Evolutionary conservation across 257 asterid species (phyloP), one percentile per base, ranked within the genome.

Genomic region (Lantana camara): DNA sequence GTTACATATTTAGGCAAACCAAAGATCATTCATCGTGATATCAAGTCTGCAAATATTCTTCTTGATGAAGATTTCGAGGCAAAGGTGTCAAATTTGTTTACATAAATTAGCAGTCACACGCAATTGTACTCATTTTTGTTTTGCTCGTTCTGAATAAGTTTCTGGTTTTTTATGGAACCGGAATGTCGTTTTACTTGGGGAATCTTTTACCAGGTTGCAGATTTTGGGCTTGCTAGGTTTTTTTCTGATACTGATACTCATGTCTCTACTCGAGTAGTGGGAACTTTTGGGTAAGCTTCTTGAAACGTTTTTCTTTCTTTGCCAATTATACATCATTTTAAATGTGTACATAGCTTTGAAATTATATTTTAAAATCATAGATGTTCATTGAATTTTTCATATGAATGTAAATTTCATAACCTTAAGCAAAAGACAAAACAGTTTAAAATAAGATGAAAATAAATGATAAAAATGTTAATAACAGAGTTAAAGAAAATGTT

Each of bases 181-280:
- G 64, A 56, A 16, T 24, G 41, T 54, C 55, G 48, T 68, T 52
- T 51, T 64, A 52, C 15, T 12, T 64, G n/a, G 35, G 57, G 30
- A 48, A 59, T 67, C 40, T 20, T 60, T 55, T 72, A 45, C 64
- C 82, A 91, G 97, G 96, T 91, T 63, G 98, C 98, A 38, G 98
- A 91, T 81, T 91, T 91, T 47, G 98, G 98, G 82, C 94, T 91
- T 63, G 96, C 98, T 20, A 88, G 96, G 75, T 75, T 91, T 67
- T 77, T 82, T 74, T 75, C 83, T 60, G 98, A 91, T 52, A 71
- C 90, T 21, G 96, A 91, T 59, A 91, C 96, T 67, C 98, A 88
- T 55, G 91, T 91, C 64, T 91, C 98, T 60, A 91, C 98, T 53
- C 89, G 96, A 38, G 95, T 91, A 20, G 88, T 91, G 98, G 98